These are phyloP conservation scores for Amylostereum chailletii DNA, from an alignment of 1,284 basidiomycete genomes.

Conservation along the genomic window DNA sequence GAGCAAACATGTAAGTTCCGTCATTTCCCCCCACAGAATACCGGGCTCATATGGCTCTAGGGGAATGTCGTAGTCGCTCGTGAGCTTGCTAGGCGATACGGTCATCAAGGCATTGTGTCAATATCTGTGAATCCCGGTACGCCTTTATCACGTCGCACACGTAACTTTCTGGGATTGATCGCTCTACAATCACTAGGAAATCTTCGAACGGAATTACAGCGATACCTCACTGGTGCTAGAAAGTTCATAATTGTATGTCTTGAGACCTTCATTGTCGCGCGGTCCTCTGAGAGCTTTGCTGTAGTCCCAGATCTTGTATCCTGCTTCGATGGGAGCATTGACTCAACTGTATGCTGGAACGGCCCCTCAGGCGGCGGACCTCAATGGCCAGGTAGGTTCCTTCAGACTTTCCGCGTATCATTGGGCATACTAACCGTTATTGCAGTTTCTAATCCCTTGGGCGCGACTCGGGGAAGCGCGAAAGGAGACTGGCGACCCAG, in stretches of 20 bases:
- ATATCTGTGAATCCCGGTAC: conserved; percentile 13
- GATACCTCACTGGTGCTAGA: conserved; percentile 1
- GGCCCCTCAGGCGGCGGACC: conserved; percentile 26
- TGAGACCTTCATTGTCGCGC: background rate
- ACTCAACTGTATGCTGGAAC: conserved; percentile 49
- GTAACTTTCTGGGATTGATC: conserved; percentile 10
- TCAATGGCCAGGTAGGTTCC: conserved; percentile 18
- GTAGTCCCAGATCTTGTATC: conserved; percentile 16
- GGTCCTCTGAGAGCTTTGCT: background rate
- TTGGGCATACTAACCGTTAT: no score
- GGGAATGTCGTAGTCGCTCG: conserved; percentile 29
- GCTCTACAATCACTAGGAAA: background rate
- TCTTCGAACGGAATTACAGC: conserved; percentile 6
- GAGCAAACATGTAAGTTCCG: conserved; percentile 30
- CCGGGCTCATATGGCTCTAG: conserved; percentile 13
- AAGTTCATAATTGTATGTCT: background rate
- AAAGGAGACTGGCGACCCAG: conserved; percentile 17
- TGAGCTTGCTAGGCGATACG: conserved; percentile 19
- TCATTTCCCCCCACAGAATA: no score
- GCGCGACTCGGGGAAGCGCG: conserved; percentile 19
- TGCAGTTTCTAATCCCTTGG: conserved; percentile 29
- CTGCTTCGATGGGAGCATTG: conserved; percentile 30
- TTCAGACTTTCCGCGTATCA: no score
- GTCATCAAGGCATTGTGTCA: conserved; percentile 12
- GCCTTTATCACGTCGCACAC: conserved; percentile 14